Base-by-base conservation (phyloP, 495 filamentous ascomycete genomes). In the Penicillium crystallinum region DNA sequence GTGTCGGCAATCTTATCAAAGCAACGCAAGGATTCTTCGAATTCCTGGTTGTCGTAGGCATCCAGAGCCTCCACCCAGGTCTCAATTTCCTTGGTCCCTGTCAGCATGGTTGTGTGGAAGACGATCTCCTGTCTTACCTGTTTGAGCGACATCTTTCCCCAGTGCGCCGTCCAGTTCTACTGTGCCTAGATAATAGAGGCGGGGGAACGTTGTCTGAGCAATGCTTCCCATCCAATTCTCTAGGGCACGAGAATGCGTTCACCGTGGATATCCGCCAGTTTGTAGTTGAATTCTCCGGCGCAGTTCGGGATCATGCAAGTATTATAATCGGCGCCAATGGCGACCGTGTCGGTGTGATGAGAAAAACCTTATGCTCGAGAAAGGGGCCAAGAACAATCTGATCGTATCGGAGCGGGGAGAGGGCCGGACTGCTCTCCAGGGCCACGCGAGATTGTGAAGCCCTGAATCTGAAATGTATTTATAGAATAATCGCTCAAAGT, bases 41-140 rank as follows among this genome's bases (percentile, higher is more conserved):
- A 97, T 60, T 97, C 89, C 73, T 96, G 92, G 66, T 89, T 89
- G 71, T 99, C 93, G 74, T 97, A 99, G 63, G 87, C 85, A 49
- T 79, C 85, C 22, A 97, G 82, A 61, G 93, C 93, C 67, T 85
- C 78, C 53, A 97, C 95, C 93, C 93, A 99, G 30, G 89, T 93
- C 77, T 97, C 91, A 72, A 99, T 97, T 87, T 97, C 95, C 91
- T 98, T 69, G 14, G 59, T 35, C 19, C 22, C 56, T 45, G 50
- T 71, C 42, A 65, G 59, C 37, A n/a, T 48, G 38, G 6, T 34
- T 12, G 15, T n/a, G n/a, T n/a, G n/a, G n/a, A n/a, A n/a, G n/a
- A n/a, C n/a, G n/a, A n/a, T n/a, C n/a, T n/a, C n/a, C n/a, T n/a
- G n/a, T n/a, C 62, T 38, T 63, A 74, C 71, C 55, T 74, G 71